Conservation (phyloP, 108 stramenopile species). For the Mediolabrus comicus region DNA sequence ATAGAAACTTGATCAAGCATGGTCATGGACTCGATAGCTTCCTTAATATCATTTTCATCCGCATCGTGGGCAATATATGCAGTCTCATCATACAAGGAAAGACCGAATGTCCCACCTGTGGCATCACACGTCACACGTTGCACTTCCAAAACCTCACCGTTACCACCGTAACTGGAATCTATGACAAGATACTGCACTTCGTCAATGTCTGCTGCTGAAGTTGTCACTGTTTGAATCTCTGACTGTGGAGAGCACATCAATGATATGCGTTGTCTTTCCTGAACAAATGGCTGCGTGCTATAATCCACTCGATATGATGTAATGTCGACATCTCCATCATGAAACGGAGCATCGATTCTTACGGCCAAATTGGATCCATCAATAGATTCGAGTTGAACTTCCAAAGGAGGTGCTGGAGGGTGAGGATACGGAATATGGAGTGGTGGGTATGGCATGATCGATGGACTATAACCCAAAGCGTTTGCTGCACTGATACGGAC, state of each 20-base stretch:
- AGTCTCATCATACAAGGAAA: conserved; percentile 58
- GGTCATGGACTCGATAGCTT: conserved; percentile 61
- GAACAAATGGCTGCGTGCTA: conserved; percentile 53
- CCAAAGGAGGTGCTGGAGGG: conserved; percentile 54
- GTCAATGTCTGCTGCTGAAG: conserved; percentile 40
- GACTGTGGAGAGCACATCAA: conserved; percentile 40
- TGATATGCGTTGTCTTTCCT: conserved; percentile 53
- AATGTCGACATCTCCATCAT: conserved; percentile 59
- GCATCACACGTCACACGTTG: conserved; percentile 67
- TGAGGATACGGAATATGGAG: conserved; percentile 64
- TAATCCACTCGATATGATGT: conserved; percentile 74
- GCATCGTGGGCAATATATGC: conserved; percentile 59
- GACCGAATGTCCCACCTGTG: conserved; percentile 70
- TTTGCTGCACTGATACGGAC: conserved; percentile 71
- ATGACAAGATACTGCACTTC: conserved; percentile 70
- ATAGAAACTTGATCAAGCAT: conserved; percentile 53
- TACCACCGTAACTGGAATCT: conserved; percentile 43
- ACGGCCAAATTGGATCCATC: conserved; percentile 61
- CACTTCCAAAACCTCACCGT: conserved; percentile 36
- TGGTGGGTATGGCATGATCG: conserved; percentile 54
- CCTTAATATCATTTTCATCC: conserved; percentile 36
- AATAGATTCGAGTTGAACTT: conserved; percentile 46
- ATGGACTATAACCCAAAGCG: conserved; percentile 58
- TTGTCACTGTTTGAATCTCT: conserved; percentile 50
- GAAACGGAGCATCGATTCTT: conserved; percentile 49